Percentiles rank a stretch among this genome's conserved stretches.
Evolutionary conservation across 2,329 filamentous ascomycete genomes (phyloP).

Genomic region (Calonectria montana): DNA sequence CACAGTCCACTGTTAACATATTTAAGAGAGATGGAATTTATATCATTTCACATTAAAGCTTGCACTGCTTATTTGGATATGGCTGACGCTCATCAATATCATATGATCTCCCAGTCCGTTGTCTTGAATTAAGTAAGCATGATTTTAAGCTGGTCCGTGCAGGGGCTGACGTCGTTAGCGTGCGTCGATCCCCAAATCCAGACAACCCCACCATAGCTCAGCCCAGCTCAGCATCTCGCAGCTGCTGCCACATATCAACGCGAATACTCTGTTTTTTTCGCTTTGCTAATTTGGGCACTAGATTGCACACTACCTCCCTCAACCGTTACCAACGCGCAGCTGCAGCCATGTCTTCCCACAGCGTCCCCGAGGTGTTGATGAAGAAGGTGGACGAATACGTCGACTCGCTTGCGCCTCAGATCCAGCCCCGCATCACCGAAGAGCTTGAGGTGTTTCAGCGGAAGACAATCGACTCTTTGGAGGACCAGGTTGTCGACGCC

Average conservation of each 20-base stretch:
- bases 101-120: too few relatives aligned
- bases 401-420: conserved; percentile 59
- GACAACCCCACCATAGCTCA: conserved; percentile 18
- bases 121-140: background rate
- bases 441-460: conserved; percentile 58
- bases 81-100: too few relatives aligned
- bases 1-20: too few relatives aligned
- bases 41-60: too few relatives aligned
- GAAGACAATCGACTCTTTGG: conserved; percentile 59
- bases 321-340: background rate
- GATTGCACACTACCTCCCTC: background rate
- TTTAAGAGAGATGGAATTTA: too few relatives aligned
- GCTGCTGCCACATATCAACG: conserved; percentile 1
- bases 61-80: too few relatives aligned
- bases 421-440: conserved; percentile 57
- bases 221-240: conserved; percentile 4
- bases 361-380: conserved; percentile 56
- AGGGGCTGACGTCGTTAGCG: conserved; percentile 26
- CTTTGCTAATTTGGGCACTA: background rate
- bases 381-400: conserved; percentile 59
- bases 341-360: conserved; percentile 49
- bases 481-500: conserved; percentile 56
- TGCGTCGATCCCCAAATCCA: background rate
- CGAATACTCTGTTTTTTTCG: conserved; percentile 1
- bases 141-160: conserved; percentile 17